These are phyloP conservation scores for Asterophora lycoperdoides DNA, from an alignment of 768 basidiomycete species.

Conservation along the genomic window DNA sequence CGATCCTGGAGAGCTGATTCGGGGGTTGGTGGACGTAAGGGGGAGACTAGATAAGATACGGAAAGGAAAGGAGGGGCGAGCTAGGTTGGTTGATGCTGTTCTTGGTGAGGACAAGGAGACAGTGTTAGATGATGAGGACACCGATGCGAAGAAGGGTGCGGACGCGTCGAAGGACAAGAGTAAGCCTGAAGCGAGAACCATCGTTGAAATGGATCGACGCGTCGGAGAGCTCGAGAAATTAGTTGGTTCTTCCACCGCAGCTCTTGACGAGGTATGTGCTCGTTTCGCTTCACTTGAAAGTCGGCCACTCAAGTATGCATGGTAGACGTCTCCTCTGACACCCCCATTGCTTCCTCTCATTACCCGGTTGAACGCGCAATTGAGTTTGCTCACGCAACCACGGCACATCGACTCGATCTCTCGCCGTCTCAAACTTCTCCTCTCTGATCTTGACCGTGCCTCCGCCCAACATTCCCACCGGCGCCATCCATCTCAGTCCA, in stretches of 20 bases:
- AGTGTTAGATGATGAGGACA: conserved; percentile 15
- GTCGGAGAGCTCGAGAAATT: conserved; percentile 79
- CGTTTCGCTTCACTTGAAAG: conserved; percentile 1
- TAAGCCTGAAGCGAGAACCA: conserved; percentile 39
- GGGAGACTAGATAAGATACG: conserved; percentile 64
- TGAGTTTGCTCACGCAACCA: conserved; percentile 88
- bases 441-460: conserved; percentile 89
- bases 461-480: conserved; percentile 44
- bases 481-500: conserved; percentile 40
- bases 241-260: conserved; percentile 76
- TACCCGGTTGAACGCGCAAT: conserved; percentile 76
- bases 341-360: conserved; percentile 81
- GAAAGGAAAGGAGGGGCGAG: conserved; percentile 61
- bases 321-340: conserved; percentile 65
- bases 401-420: conserved; percentile 95
- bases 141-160: conserved; percentile 6
- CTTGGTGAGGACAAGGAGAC: conserved; percentile 31
- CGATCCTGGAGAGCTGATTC: conserved; percentile 72
- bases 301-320: neutral
- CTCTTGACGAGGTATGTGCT: conserved; percentile 71
- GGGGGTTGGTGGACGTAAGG: conserved; percentile 73
- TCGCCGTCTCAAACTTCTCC: conserved; percentile 84
- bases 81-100: conserved; percentile 56
- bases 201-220: conserved; percentile 78
- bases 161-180: conserved; percentile 8